Evolutionary conservation across 2,329 filamentous ascomycete species (phyloP), one percentile per base, ranked within the genome.

Genomic region (Colletotrichum viniferum): DNA sequence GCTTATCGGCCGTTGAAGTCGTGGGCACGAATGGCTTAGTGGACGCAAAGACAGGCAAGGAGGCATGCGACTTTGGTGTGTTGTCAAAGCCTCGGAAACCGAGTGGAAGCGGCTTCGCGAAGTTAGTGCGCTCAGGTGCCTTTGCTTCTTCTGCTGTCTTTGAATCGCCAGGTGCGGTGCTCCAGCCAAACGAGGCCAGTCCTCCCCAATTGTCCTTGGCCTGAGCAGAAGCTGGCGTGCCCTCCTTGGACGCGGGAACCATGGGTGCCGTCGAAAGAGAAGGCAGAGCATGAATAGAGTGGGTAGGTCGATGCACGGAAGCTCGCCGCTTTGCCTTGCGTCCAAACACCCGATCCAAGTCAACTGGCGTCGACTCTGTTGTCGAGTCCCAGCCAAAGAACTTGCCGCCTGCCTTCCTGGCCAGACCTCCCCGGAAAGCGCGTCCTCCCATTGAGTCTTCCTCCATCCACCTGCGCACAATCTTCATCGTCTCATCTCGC

Each of bases 401-500:
- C 73, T 86, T 87, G 7, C 85, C 86, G 52, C 87, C 88, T 21
- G 86, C 85, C 21, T 58, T 71, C n/a, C 73, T 58, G 3, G 38
- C 60, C 12, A 71, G 79, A 28, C 86, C 86, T 9, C 87, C 87
- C 12, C 89, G 81, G 1, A 84, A 84, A 14, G 86, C 82, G 63
- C 88, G 87, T 2, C 90, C 90, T 3, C 88, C 85, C 32, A 91
- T 89, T 0, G 90, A 90, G 78, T 92, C 91, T 78, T 93, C 90
- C 78, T 92, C 90, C 87, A 93, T 92, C 92, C 92, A 94, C 30
- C 90, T 87, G 30, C 89, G 87, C 21, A 94, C 91, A 55, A 91
- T 90, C 72, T 88, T 87, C 74, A 92, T 86, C 2, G 88, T 90
- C 10, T 91, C 87, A 14, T 83, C 81, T 28, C 90, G 90, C 3